Evolutionary conservation across 2,329 filamentous ascomycete species (phyloP), one percentile per base, ranked within the genome.

Genomic region (Microcyclospora tardicrescens): DNA sequence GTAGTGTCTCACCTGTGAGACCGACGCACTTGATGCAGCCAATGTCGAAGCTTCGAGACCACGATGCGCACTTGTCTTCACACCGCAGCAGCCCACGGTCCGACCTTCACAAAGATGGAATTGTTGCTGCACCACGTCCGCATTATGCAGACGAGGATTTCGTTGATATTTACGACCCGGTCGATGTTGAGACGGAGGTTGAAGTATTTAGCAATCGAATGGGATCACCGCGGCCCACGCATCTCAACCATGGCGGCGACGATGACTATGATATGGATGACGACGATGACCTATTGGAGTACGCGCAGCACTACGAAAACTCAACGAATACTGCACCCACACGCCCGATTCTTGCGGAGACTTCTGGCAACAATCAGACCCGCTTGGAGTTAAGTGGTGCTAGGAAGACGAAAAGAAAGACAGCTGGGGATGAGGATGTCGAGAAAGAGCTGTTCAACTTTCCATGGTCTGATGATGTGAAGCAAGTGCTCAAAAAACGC

Each of bases 381-480:
- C 31, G 35, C 12, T 41, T 35, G 15, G 39, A 38, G 10, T 43
- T 38, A 34, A 16, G 38, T 16, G 47, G 44, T 28, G 43, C 41
- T n/a, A 46, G 72, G 37, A 54, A 55, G 42, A 14, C 44, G 5
- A 57, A 52, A 40, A 54, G 49, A 27, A 37, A 41, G 8, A 31
- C 42, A 2, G 37, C 46, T 16, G 48, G 51, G 2, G 42, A 49
- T 31, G 48, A 43, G 12, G 51, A 54, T 19, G 33, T 47, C 10
- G 45, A 54, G 29, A 35, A 32, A 2, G 45, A 43, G 30, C 44
- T 54, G 11, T 55, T 57, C 43, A 38, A 39, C 6, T 71, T 79
- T 52, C 68, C 77, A 4, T 98, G 93, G 91, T 95, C 87, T 12
- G 69, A 73, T 33, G 87, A 96, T 51, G 82, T 98, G 16, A 81